Conservation (phyloP, 495 filamentous ascomycete genomes). For the Ramalina peruviana region DNA sequence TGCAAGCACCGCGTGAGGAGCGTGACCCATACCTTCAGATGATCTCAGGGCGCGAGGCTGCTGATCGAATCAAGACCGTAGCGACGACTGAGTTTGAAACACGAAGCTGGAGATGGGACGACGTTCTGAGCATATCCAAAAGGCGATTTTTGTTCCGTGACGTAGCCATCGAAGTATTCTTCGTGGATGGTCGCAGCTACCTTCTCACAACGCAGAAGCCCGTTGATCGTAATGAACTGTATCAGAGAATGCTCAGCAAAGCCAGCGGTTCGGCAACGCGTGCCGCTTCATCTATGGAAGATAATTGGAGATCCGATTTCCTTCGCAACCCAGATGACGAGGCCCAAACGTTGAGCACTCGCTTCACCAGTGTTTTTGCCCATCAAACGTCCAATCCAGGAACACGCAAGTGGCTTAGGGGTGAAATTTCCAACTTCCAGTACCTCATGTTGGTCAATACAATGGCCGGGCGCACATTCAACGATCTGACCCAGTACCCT, state of each 20-base stretch:
- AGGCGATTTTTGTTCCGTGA: slow-evolving; percentile 89
- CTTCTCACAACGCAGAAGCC: slow-evolving; percentile 69
- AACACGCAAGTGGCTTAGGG: slow-evolving; percentile 81
- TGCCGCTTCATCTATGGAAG: slow-evolving; percentile 40
- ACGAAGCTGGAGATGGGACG: slow-evolving; percentile 84
- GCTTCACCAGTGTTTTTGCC: slow-evolving; percentile 91
- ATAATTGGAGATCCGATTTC: slow-evolving; percentile 78
- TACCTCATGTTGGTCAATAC: slow-evolving; percentile 98
- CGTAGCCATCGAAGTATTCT: slow-evolving; percentile 90
- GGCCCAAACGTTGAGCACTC: slow-evolving; percentile 72
- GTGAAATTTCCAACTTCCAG: slow-evolving; percentile 95
- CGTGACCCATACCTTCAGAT: slow-evolving; percentile 90
- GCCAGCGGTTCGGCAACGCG: slow-evolving; percentile 60
- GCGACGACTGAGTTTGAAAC: slow-evolving; percentile 57
- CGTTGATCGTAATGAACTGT: slow-evolving; percentile 61
- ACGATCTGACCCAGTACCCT: slow-evolving; percentile 94
- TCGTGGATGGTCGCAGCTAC: slow-evolving; percentile 91
- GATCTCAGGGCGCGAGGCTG: slow-evolving; percentile 64
- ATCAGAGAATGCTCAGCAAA: slow-evolving; percentile 54
- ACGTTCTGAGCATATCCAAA: slow-evolving; percentile 94
- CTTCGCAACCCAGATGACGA: slow-evolving; percentile 69
- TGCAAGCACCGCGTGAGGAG: slow-evolving; percentile 84
- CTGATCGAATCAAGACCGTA: slow-evolving; percentile 38
- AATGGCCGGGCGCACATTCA: slow-evolving; percentile 92
- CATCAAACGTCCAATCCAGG: slow-evolving; percentile 56